A percentile compares a stretch with the other conserved stretches of the same genome.
Conservation (phyloP, 1,139 yeast species). For the Scheffersomyces cryptocercus region DNA sequence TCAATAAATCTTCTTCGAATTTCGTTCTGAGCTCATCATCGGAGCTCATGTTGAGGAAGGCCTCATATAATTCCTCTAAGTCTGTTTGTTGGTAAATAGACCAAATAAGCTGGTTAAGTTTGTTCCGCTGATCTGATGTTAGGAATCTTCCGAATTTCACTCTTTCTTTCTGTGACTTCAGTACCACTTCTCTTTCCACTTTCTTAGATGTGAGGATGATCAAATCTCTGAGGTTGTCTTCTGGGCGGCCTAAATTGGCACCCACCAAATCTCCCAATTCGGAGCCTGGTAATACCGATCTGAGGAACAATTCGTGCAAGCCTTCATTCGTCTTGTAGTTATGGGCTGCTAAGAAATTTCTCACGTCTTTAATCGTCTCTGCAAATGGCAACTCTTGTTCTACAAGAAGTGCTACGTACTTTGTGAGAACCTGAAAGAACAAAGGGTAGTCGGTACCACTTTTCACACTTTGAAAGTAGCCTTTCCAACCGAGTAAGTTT, state of each 20-base stretch:
- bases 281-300: slow-evolving; percentile 63
- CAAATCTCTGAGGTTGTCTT: slow-evolving; percentile 50
- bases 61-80: slow-evolving; percentile 54
- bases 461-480: slow-evolving; percentile 47
- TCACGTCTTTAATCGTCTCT: slow-evolving; percentile 50
- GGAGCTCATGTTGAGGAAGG: slow-evolving; percentile 57
- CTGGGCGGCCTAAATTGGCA: slow-evolving; percentile 48
- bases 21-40: slow-evolving; percentile 63
- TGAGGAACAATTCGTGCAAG: slow-evolving; percentile 49
- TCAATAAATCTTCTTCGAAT: slow-evolving; percentile 60
- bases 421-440: slow-evolving; percentile 48
- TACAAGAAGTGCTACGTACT: slow-evolving; percentile 21
- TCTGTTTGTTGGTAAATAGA: slow-evolving; percentile 49
- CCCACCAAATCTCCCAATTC: slow-evolving; percentile 59
- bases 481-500: slow-evolving; percentile 79
- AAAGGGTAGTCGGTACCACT: slow-evolving; percentile 36
- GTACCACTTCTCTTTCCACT: slow-evolving; percentile 39
- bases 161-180: slow-evolving; percentile 34
- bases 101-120: slow-evolving; percentile 49
- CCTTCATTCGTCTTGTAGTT: slow-evolving; percentile 28
- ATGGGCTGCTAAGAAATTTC: slow-evolving; percentile 41
- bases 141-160: slow-evolving; percentile 39
- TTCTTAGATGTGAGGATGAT: slow-evolving; percentile 44
- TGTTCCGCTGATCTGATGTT: slow-evolving; percentile 30
- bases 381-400: slow-evolving; percentile 40